Conservation (phyloP, 139 green algal species). For the Haematococcus lacustris region DNA sequence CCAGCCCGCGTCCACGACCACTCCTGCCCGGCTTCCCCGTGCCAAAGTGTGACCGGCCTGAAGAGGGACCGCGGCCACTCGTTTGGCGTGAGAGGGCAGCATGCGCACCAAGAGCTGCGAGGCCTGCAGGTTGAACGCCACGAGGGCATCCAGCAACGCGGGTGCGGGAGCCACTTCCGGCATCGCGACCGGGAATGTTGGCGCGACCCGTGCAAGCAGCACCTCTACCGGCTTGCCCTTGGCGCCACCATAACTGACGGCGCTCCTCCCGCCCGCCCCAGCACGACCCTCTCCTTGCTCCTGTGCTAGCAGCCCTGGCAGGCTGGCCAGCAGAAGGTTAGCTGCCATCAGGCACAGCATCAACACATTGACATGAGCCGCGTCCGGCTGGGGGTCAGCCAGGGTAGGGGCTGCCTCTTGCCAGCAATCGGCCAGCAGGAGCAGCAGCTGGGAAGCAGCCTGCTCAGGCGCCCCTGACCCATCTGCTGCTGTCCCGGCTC, state of each 20-base stretch:
- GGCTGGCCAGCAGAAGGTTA: background rate
- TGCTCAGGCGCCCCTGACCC: background rate
- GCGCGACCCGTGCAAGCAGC: slow-evolving; percentile 20
- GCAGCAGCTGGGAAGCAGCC: slow-evolving; percentile 20
- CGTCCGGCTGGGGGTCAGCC: slow-evolving; percentile 31
- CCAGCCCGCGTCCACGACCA: slow-evolving; percentile 6
- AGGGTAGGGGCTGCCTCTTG: slow-evolving; percentile 34
- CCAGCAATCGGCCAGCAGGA: slow-evolving; percentile 45
- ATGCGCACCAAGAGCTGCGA: slow-evolving; percentile 41
- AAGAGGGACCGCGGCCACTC: background rate
- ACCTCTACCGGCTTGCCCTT: slow-evolving; percentile 4
- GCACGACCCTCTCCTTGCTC: background rate
- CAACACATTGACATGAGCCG: slow-evolving; percentile 15
- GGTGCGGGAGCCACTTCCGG: slow-evolving; percentile 10
- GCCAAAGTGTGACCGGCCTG: slow-evolving; percentile 17
- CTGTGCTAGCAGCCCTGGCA: slow-evolving; percentile 1
- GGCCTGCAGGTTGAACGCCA: slow-evolving; percentile 40
- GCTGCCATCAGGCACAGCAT: background rate
- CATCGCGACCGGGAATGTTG: slow-evolving; percentile 30
- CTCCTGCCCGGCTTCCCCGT: slow-evolving; percentile 17
- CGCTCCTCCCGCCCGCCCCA: background rate
- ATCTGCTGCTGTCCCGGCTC: background rate
- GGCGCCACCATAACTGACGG: background rate
- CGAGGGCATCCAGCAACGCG: slow-evolving; percentile 31
- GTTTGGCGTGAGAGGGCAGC: slow-evolving; percentile 9